Conservation (phyloP, 129 eudicot species). For the Saposhnikovia divaricata region DNA sequence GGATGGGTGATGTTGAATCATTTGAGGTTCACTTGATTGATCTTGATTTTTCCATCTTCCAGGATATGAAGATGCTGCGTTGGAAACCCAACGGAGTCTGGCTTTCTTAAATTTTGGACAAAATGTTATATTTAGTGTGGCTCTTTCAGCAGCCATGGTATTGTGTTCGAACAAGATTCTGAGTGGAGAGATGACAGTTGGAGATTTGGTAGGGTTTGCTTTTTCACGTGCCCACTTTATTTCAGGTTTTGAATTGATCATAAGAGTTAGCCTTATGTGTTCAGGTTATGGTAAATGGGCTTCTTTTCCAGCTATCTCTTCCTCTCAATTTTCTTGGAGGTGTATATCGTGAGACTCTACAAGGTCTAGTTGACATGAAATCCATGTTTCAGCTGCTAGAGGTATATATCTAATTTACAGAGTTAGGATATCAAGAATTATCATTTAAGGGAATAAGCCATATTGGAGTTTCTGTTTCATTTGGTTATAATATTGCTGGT, state of each 20-base stretch:
- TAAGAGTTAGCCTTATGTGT: constrained; percentile 5
- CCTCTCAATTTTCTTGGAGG: constrained; percentile 96
- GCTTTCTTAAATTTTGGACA: constrained; percentile 92
- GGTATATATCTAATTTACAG: constrained; percentile 33
- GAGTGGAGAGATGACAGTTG: constrained; percentile 78
- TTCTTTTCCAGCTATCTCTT: constrained; percentile 94
- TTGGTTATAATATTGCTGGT: neutral
- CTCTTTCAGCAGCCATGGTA: constrained; percentile 89
- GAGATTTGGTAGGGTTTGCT: constrained; percentile 68
- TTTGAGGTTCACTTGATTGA: neutral
- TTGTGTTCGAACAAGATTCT: constrained; percentile 73
- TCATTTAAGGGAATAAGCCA: neutral
- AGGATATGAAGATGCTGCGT: constrained; percentile 96
- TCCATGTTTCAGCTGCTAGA: constrained; percentile 93
- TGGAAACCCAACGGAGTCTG: constrained; percentile 87
- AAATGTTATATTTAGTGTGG: constrained; percentile 68
- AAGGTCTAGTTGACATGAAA: constrained; percentile 91
- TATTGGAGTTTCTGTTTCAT: neutral
- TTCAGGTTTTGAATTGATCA: neutral
- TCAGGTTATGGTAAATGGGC: constrained; percentile 98
- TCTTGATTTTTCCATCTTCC: constrained; percentile 16
- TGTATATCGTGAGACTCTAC: constrained; percentile 92
- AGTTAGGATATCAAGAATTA: neutral
- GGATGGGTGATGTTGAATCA: neutral
- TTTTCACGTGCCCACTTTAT: neutral